Base-by-base conservation (phyloP, 768 basidiomycete species). In the Suillus decipiens region DNA sequence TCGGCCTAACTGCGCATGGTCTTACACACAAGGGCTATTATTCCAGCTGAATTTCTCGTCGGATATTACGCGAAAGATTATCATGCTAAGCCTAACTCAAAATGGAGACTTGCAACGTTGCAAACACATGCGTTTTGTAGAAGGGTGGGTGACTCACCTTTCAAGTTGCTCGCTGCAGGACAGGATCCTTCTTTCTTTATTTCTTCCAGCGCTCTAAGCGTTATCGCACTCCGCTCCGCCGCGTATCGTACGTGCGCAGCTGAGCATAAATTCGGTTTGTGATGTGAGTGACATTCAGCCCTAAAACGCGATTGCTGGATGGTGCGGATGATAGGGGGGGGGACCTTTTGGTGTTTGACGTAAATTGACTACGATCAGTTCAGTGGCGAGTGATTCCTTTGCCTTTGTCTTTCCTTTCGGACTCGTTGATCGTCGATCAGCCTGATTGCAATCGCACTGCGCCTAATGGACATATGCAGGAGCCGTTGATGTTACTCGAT, bases 161-260 rank as follows among this genome's bases (percentile, higher is more conserved):
- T n/a, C n/a, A n/a, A n/a, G n/a, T n/a, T 7, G 34, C 34, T 37
- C 36, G 4, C 54, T 8, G 31, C 54, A 55, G 54, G 34, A 22
- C 12, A 12, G 0, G 19, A 36, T 37, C 34, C 36, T 56, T 24
- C 24, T 37, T 56, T 36, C 34, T 55, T 17, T 56, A 39, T 37
- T 51, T 31, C 31, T 19, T 51, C 50, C 15, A 37, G 37, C 24
- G 34, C 22, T 15, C 14, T 28, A 56, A 56, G 37, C 55, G 56
- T 57, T 57, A 57, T 57, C 56, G 9, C 12, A 24, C 55, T 56
- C 36, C 54, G 54, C 34, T 37, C 55, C 24, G 55, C 55, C 55
- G 56, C 39, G 56, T 57, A 56, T 56, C 55, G 17, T 37, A 11
- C 24, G 19, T 19, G 24, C 9, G 10, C 11, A 28, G 37, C 24